phyloP scores from a whole-genome alignment of 352 stramenopile species.

The Globisporangium parvum region DNA sequence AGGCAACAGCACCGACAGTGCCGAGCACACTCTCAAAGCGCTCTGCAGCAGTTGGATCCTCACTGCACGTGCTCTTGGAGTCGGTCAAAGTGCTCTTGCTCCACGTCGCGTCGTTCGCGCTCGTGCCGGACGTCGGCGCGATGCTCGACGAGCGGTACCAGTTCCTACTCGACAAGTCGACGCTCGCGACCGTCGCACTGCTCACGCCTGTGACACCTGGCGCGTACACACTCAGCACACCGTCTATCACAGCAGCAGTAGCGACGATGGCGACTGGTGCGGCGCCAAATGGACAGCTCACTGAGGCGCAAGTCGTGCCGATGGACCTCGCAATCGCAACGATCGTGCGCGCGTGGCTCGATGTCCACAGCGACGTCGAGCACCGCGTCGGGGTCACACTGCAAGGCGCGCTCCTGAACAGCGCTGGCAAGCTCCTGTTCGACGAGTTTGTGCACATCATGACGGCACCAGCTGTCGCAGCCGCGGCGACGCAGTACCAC shows the following conservation, averaged over 20 bases:
- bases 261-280: not conserved
- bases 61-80: slow-evolving; percentile 32
- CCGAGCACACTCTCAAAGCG: slow-evolving; percentile 1
- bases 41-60: not conserved
- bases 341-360: slow-evolving; percentile 26
- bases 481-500: not conserved
- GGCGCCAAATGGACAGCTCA: slow-evolving; percentile 23
- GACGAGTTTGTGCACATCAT: slow-evolving; percentile 35
- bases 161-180: slow-evolving; percentile 18
- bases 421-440: slow-evolving; percentile 20
- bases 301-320: slow-evolving; percentile 22
- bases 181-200: slow-evolving; percentile 20
- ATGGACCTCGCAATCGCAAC: slow-evolving; percentile 27
- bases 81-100: slow-evolving; percentile 30
- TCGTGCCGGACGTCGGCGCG: slow-evolving; percentile 7
- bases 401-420: slow-evolving; percentile 12
- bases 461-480: slow-evolving; percentile 4
- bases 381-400: slow-evolving; percentile 22
- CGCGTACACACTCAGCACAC: slow-evolving; percentile 12
- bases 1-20: not conserved
- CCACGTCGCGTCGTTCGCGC: slow-evolving; percentile 22
- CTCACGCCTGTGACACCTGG: slow-evolving; percentile 22
- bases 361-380: slow-evolving; percentile 19
- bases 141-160: slow-evolving; percentile 16
- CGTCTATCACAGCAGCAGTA: not conserved